A percentile compares a stretch with the other conserved stretches of the same genome.
phyloP scores from a whole-genome alignment of 2,329 filamentous ascomycete genomes.

The Ophiostoma sp. region DNA sequence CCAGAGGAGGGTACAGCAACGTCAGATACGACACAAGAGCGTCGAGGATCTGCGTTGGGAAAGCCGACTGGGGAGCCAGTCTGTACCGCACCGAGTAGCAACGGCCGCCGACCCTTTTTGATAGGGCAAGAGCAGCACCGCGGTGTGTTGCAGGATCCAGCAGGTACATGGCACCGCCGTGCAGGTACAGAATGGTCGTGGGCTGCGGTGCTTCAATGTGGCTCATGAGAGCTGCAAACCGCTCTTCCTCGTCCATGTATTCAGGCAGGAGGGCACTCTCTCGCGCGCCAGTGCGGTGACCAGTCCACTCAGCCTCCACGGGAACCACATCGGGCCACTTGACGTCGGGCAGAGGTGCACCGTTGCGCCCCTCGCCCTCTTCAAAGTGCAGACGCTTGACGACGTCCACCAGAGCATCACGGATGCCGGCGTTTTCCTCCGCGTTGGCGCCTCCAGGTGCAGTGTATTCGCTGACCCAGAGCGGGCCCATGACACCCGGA shows the following conservation, averaged over 20 bases:
- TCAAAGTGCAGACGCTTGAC: conserved; percentile 42
- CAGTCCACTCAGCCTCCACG: conserved; percentile 75
- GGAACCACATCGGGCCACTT: conserved; percentile 53
- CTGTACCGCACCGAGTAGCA: conserved; percentile 74
- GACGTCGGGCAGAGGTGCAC: conserved; percentile 31
- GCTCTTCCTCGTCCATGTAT: conserved; percentile 60
- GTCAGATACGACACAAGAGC: conserved; percentile 71
- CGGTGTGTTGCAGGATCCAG: conserved; percentile 71
- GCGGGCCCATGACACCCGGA: conserved; percentile 69
- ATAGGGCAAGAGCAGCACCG: conserved; percentile 57
- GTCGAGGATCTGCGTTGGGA: conserved; percentile 73
- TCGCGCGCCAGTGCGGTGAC: conserved; percentile 59
- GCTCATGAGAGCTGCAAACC: conserved; percentile 66
- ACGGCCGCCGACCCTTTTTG: conserved; percentile 65
- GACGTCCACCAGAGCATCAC: conserved; percentile 60
- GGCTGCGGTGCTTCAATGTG: conserved; percentile 62
- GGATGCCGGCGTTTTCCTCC: conserved; percentile 48
- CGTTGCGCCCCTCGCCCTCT: conserved; percentile 21
- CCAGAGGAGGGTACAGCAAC: conserved; percentile 69
- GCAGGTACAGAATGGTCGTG: conserved; percentile 70
- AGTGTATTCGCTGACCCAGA: conserved; percentile 77
- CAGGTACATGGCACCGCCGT: conserved; percentile 74
- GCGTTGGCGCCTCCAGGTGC: conserved; percentile 57
- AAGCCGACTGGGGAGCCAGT: conserved; percentile 71
- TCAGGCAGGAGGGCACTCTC: conserved; percentile 51